These are phyloP conservation scores for Globisporangium polare DNA, from an alignment of 352 stramenopile genomes.

Conservation along the genomic window DNA sequence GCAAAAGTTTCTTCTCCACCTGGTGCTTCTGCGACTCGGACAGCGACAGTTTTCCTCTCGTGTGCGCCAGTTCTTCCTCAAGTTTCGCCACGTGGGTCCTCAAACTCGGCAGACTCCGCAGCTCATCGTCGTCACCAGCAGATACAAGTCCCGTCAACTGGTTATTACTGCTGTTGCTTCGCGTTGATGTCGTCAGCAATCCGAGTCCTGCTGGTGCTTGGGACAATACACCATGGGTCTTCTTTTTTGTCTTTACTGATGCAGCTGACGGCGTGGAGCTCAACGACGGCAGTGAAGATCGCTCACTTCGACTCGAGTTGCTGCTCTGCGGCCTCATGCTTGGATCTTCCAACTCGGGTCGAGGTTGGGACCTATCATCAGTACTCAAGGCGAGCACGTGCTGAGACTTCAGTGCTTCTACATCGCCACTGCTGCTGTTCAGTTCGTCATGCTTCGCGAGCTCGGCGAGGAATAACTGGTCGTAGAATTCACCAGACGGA, in stretches of 20 bases:
- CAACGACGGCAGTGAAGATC: constrained; percentile 7
- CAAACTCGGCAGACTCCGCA: not conserved
- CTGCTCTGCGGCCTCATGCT: not conserved
- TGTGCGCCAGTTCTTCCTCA: constrained; percentile 29
- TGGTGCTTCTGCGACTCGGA: constrained; percentile 31
- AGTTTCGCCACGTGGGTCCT: constrained; percentile 8
- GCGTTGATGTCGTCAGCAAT: not conserved
- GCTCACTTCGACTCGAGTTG: constrained; percentile 6
- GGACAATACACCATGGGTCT: not conserved
- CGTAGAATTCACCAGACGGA: constrained; percentile 25
- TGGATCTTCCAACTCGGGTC: constrained; percentile 10
- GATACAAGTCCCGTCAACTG: not conserved
- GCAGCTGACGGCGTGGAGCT: not conserved
- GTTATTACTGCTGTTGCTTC: constrained; percentile 9
- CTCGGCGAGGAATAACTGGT: constrained; percentile 64
- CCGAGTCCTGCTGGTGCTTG: not conserved
- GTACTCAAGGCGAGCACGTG: not conserved
- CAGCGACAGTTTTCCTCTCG: constrained; percentile 18
- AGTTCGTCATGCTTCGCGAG: constrained; percentile 40
- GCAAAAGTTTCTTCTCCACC: constrained; percentile 42
- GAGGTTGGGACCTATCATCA: not conserved
- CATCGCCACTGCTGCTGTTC: not conserved
- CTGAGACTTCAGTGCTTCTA: constrained; percentile 3
- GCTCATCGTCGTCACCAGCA: constrained; percentile 5
- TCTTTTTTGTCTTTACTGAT: constrained; percentile 12